Evolutionary conservation across 2,329 filamentous ascomycete species (phyloP).

Genomic region (Monilinia polystroma): DNA sequence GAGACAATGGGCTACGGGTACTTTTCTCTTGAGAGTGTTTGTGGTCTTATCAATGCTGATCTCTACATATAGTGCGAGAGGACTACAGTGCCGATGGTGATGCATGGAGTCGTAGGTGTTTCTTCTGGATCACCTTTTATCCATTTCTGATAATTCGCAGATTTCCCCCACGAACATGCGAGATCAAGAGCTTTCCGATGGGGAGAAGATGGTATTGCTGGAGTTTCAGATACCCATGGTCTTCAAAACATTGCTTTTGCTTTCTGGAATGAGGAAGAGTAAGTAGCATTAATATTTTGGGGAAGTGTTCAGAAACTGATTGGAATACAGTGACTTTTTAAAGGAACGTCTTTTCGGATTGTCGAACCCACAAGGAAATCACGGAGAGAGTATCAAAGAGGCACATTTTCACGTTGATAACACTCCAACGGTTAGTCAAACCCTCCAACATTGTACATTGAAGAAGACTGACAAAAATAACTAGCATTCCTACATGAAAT

Average conservation of each 20-base stretch:
- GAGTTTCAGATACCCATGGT: conserved; percentile 89
- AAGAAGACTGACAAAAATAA: conserved; percentile 27
- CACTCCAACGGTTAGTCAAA: conserved; percentile 56
- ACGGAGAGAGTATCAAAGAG: conserved; percentile 96
- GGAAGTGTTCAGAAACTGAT: conserved; percentile 43
- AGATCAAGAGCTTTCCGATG: conserved; percentile 86
- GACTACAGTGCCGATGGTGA: conserved; percentile 89
- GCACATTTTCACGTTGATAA: conserved; percentile 96
- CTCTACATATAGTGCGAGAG: conserved; percentile 66
- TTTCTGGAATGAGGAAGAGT: conserved; percentile 99
- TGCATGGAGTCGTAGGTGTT: conserved; percentile 84
- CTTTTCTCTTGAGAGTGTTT: conserved; percentile 1
- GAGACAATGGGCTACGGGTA: conserved; percentile 93
- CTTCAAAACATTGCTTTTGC: conserved; percentile 90
- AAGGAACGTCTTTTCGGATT: conserved; percentile 95
- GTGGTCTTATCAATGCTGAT: conserved; percentile 24
- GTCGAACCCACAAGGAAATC: conserved; percentile 94
- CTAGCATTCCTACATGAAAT: conserved; percentile 98
- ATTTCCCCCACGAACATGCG: conserved; percentile 92
- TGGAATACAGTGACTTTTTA: conserved; percentile 68
- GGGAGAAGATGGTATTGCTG: conserved; percentile 96
- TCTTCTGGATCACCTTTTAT: neutral
- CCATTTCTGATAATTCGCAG: conserved; percentile 48
- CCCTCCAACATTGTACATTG: neutral
- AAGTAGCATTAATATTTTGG: conserved; percentile 38